Conservation (phyloP, 2,329 filamentous ascomycete species). For the Rachicladosporium sp. region DNA sequence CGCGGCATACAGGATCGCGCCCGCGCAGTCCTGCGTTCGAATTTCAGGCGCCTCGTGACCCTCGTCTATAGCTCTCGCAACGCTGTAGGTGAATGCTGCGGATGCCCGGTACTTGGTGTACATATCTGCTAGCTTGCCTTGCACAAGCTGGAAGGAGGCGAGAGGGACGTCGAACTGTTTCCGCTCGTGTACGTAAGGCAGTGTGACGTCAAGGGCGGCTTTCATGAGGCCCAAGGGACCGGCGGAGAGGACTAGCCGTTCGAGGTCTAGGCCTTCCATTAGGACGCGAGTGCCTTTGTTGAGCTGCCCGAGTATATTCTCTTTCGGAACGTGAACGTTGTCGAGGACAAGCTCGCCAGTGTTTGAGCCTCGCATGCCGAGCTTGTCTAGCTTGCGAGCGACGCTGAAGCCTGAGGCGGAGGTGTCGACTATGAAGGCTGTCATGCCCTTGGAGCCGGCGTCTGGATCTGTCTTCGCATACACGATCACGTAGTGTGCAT, state of each 20-base stretch:
- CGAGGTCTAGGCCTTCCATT: constrained; percentile 92
- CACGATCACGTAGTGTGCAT: constrained; percentile 87
- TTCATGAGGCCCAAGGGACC: constrained; percentile 94
- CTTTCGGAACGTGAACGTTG: constrained; percentile 72
- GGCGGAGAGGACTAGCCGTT: constrained; percentile 80
- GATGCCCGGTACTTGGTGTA: constrained; percentile 84
- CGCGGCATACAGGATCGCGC: constrained; percentile 83
- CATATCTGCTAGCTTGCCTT: constrained; percentile 92
- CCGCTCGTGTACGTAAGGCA: constrained; percentile 80
- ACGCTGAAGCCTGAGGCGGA: constrained; percentile 67
- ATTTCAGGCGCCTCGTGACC: constrained; percentile 35
- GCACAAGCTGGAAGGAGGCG: constrained; percentile 83
- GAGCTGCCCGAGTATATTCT: constrained; percentile 67
- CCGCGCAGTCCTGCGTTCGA: constrained; percentile 83
- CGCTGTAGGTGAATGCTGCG: constrained; percentile 75
- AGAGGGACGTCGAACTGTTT: constrained; percentile 82
- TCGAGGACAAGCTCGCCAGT: constrained; percentile 91
- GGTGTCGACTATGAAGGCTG: constrained; percentile 78
- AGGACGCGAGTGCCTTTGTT: constrained; percentile 79
- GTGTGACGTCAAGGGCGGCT: constrained; percentile 67
- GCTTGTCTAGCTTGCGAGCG: constrained; percentile 86
- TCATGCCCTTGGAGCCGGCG: constrained; percentile 78
- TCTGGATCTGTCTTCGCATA: constrained; percentile 88
- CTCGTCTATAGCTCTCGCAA: constrained; percentile 70
- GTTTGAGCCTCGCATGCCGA: constrained; percentile 95